Conservation (phyloP, 192 early-diverging fungal species). For the Dispira simplex region DNA sequence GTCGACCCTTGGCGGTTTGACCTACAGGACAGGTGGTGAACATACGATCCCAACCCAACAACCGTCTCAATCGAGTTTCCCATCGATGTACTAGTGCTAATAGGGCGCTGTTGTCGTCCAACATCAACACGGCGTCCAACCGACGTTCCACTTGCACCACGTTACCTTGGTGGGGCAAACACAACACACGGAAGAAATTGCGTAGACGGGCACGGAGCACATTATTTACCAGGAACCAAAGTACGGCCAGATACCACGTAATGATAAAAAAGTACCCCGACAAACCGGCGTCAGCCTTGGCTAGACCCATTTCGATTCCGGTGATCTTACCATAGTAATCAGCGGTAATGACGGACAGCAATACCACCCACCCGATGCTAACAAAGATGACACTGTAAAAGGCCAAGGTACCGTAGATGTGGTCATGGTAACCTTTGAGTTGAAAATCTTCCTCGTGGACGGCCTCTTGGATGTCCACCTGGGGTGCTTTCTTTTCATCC, state of each 20-base stretch:
- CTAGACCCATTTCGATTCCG: constrained; percentile 2
- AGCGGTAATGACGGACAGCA: constrained; percentile 26
- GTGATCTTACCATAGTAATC: constrained; percentile 37
- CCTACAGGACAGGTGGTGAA: constrained; percentile 20
- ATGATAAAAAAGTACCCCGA: constrained; percentile 48
- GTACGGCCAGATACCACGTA: constrained; percentile 54
- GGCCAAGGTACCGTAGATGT: constrained; percentile 23
- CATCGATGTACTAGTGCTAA: constrained; percentile 14
- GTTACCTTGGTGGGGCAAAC: constrained; percentile 22
- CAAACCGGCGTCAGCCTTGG: constrained; percentile 29
- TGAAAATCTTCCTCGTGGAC: constrained; percentile 9
- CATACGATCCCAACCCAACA: constrained; percentile 17
- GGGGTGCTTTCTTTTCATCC: constrained; percentile 15
- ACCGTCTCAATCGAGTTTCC: constrained; percentile 12
- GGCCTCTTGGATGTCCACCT: constrained; percentile 7
- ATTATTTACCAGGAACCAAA: constrained; percentile 42
- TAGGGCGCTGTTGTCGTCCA: constrained; percentile 21
- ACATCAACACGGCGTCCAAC: constrained; percentile 18
- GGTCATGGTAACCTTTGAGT: constrained; percentile 20
- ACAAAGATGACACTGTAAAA: constrained; percentile 19
- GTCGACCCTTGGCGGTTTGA: constrained; percentile 23
- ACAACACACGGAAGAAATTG: constrained; percentile 37
- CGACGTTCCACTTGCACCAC: constrained; percentile 34
- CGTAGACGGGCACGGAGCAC: constrained; percentile 24
- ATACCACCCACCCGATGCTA: constrained; percentile 25